Conservation (phyloP, 1,284 basidiomycete genomes). For the Cutaneotrichosporon cutaneum region DNA sequence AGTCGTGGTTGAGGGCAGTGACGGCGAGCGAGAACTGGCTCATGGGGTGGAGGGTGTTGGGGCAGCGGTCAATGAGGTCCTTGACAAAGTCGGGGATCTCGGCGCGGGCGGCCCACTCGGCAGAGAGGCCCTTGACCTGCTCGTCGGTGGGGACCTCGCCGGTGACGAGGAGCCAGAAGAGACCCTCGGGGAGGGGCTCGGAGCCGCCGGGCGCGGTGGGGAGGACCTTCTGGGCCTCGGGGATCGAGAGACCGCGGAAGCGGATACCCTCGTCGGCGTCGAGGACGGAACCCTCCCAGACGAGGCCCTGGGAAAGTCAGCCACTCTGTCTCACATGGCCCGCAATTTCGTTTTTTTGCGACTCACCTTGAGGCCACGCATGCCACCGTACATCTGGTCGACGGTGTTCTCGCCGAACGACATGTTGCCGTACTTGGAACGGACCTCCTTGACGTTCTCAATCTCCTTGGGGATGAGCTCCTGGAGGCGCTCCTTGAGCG, state of each 20-base stretch:
- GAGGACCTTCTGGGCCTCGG: slow-evolving; percentile 78
- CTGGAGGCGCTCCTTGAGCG: slow-evolving; percentile 83
- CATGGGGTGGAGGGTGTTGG: slow-evolving; percentile 93
- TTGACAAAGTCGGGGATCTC: slow-evolving; percentile 87
- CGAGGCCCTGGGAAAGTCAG: slow-evolving; percentile 58
- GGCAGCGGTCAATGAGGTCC: slow-evolving; percentile 88
- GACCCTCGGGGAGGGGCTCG: slow-evolving; percentile 88
- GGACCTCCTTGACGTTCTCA: slow-evolving; percentile 82
- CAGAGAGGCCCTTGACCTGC: slow-evolving; percentile 78
- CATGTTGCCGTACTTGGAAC: slow-evolving; percentile 82
- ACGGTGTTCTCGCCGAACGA: slow-evolving; percentile 84
- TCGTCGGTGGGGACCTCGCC: slow-evolving; percentile 87
- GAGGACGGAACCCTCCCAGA: slow-evolving; percentile 94
- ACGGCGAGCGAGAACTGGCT: slow-evolving; percentile 93
- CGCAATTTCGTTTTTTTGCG: no score
- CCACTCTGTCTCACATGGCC: not conserved
- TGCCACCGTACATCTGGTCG: slow-evolving; percentile 85
- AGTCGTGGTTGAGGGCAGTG: slow-evolving; percentile 92
- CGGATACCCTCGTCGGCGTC: slow-evolving; percentile 95
- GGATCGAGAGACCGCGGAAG: slow-evolving; percentile 90
- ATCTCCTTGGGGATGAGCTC: slow-evolving; percentile 87
- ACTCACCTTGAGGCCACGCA: slow-evolving; percentile 69
- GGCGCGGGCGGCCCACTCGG: slow-evolving; percentile 88
- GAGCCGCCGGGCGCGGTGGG: slow-evolving; percentile 84
- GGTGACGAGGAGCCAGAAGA: slow-evolving; percentile 94